Evolutionary conservation across 2,329 filamentous ascomycete species (phyloP).

Genomic region (Trichophyton benhamiae): DNA sequence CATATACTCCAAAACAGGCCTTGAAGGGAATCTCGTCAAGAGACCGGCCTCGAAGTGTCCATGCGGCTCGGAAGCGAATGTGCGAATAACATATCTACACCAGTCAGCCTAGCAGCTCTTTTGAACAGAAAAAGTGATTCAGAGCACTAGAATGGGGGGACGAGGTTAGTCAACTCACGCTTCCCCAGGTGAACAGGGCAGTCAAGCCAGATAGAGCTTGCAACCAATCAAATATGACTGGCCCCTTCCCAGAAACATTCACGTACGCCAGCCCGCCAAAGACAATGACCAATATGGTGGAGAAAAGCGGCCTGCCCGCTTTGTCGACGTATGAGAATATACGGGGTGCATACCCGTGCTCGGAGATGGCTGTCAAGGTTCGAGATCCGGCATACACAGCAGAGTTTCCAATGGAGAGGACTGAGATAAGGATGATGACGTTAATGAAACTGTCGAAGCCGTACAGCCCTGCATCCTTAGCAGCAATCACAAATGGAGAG

Average conservation of each 20-base stretch:
- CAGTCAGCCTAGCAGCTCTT: not conserved
- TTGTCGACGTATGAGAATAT: constrained; percentile 57
- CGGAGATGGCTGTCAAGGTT: constrained; percentile 63
- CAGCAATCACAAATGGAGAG: constrained; percentile 58
- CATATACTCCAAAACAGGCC: constrained; percentile 45
- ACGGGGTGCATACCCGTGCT: constrained; percentile 56
- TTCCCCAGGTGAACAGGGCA: constrained; percentile 56
- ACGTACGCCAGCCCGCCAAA: constrained; percentile 34
- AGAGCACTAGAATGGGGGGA: not conserved
- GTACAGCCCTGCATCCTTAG: constrained; percentile 52
- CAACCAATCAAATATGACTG: constrained; percentile 51
- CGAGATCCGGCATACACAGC: constrained; percentile 51
- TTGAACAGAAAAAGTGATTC: not conserved
- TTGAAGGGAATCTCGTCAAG: constrained; percentile 52
- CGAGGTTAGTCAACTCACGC: constrained; percentile 16
- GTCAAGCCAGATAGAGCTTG: constrained; percentile 51
- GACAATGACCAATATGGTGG: constrained; percentile 28
- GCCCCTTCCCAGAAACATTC: constrained; percentile 33
- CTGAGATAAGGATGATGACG: constrained; percentile 60
- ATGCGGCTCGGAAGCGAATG: constrained; percentile 54
- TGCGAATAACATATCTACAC: constrained; percentile 48
- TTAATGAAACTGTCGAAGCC: constrained; percentile 62
- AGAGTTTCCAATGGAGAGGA: constrained; percentile 57
- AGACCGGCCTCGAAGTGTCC: constrained; percentile 44
- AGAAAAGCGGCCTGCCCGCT: constrained; percentile 44